A percentile compares a stretch with the other conserved stretches of the same genome.
phyloP scores from a whole-genome alignment of 2,329 filamentous ascomycete species.

The Apiospora aurea region DNA sequence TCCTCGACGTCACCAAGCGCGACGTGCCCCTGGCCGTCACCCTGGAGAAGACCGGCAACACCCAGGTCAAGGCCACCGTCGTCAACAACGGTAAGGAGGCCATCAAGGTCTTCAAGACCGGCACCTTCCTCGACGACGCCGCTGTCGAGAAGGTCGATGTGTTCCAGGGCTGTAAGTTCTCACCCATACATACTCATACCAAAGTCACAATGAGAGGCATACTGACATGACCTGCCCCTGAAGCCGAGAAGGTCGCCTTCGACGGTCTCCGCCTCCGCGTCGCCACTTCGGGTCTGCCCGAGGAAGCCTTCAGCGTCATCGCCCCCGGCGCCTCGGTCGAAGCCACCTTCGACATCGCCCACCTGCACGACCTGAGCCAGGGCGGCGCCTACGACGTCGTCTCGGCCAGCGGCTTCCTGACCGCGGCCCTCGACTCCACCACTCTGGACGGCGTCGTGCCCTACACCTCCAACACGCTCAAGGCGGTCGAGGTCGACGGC shows the following conservation, averaged over 20 bases:
- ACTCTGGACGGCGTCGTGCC: conserved; percentile 61
- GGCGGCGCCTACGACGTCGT: conserved; percentile 29
- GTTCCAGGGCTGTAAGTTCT: conserved; percentile 48
- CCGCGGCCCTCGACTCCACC: conserved; percentile 13
- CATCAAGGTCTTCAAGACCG: conserved; percentile 57
- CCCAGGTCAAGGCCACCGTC: conserved; percentile 56
- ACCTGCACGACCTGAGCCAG: conserved; percentile 28
- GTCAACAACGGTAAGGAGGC: conserved; percentile 55
- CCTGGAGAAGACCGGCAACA: conserved; percentile 55
- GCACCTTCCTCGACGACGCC: conserved; percentile 56
- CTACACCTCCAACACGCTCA: conserved; percentile 66
- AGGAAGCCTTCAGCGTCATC: conserved; percentile 28
- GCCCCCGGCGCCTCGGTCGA: conserved; percentile 25
- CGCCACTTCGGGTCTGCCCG: conserved; percentile 22
- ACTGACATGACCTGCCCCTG: background rate
- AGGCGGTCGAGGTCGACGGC: conserved; percentile 64
- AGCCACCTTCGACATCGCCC: conserved; percentile 26
- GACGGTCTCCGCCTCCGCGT: conserved; percentile 26
- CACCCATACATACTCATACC: background rate
- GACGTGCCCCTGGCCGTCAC: conserved; percentile 48
- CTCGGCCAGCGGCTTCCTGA: conserved; percentile 21
- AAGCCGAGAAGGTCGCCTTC: conserved; percentile 28
- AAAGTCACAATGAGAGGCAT: background rate
- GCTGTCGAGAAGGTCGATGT: conserved; percentile 58
- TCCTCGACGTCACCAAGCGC: conserved; percentile 45